Base-by-base conservation (phyloP, 108 stramenopile genomes). In the Cyclostephanos tholiformis region DNA sequence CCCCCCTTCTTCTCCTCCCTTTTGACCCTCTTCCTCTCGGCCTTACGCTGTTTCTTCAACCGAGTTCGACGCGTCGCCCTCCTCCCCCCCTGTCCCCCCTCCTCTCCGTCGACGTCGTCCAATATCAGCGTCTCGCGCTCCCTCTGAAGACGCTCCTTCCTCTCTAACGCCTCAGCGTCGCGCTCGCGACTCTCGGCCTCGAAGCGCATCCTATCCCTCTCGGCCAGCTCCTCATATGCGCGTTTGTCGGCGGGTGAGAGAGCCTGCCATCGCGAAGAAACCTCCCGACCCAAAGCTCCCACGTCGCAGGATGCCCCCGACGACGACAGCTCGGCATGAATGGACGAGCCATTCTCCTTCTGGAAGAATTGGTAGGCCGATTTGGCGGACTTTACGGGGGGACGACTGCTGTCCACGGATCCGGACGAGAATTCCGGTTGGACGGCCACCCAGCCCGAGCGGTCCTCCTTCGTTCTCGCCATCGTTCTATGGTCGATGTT, bases 401-500 rank as follows among this genome's bases (percentile, higher is more conserved):
- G 74, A 19, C 69, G 16, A 19, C 27, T 64, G 49, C 17, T 39
- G 35, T n/a, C 30, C 58, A 17, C 49, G 65, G 58, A 60, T 23
- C 35, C 50, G 43, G 64, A 19, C 23, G 82, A 52, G 69, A 82
- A 82, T 67, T 95, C 89, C 29, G 91, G 89, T 22, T 84, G 85
- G 44, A 95, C 93, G 25, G 93, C 93, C 53, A 95, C 93, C 91
- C 93, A 95, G 60, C 70, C 71, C 20, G 88, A 88, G 32, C 91
- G 86, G 74, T 91, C 86, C 81, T 94, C 93, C 74, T 76, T 76
- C 6, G 25, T 43, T 65, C 88, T 91, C 49, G 74, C 84, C 88
- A 91, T 89, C 61, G 70, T 74, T 74, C 38, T 0, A 17, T 38
- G 32, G 26, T 29, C 32, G 25, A 23, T 25, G 27, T 1, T 52